Evolutionary conservation across 2,329 filamentous ascomycete genomes (phyloP).

Genomic region (Sarocladiaceae sp.): DNA sequence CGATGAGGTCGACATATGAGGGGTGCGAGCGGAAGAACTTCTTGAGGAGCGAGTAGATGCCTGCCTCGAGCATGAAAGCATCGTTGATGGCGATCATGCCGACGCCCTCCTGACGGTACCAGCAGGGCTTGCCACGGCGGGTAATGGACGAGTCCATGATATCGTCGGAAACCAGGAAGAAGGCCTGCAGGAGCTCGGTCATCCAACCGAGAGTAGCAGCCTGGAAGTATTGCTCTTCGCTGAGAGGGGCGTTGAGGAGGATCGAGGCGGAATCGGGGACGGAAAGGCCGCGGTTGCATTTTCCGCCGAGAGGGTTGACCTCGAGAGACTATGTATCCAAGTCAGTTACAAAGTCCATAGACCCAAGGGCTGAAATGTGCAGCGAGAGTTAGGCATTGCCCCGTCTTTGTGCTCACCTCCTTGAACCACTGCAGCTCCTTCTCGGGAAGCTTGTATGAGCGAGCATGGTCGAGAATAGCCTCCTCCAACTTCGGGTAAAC

Average conservation of each 20-base stretch:
- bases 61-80: slow-evolving; percentile 87
- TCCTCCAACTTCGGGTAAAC: slow-evolving; percentile 84
- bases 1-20: slow-evolving; percentile 83
- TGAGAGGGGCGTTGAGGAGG: slow-evolving; percentile 67
- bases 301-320: slow-evolving; percentile 86
- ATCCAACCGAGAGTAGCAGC: slow-evolving; percentile 91
- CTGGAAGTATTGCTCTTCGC: slow-evolving; percentile 80
- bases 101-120: slow-evolving; percentile 87
- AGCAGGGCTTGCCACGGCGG: slow-evolving; percentile 89
- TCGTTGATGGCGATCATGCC: slow-evolving; percentile 99
- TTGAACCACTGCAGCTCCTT: slow-evolving; percentile 84
- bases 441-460: slow-evolving; percentile 77
- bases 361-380: no score
- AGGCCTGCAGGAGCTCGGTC: slow-evolving; percentile 96
- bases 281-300: slow-evolving; percentile 98
- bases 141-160: slow-evolving; percentile 98
- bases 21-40: slow-evolving; percentile 89
- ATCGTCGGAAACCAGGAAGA: slow-evolving; percentile 97
- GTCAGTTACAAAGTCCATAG: no score
- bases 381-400: no score
- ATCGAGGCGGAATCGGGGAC: slow-evolving; percentile 87
- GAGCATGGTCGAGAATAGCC: slow-evolving; percentile 74
- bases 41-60: slow-evolving; percentile 88
- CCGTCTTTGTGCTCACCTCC: slow-evolving; percentile 51
- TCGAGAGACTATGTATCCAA: slow-evolving; percentile 64